Conservation (phyloP, 164 flowering plant genomes). For the Chloranthus sessilifolius region DNA sequence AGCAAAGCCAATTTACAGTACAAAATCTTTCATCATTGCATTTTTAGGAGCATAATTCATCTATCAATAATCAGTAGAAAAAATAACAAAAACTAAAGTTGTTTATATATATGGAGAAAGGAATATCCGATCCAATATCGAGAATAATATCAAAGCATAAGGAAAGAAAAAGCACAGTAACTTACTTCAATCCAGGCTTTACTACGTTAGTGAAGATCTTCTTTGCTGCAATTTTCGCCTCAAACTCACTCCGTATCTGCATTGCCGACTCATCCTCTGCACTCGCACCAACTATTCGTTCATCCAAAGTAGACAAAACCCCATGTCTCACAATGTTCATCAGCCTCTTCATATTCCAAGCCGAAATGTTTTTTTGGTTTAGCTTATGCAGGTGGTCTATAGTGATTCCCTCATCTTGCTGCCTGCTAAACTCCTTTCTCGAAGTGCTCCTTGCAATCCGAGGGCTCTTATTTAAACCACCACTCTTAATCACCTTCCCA, state of each 20-base stretch:
- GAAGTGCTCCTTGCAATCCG: conserved; percentile 19
- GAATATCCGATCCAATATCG: too few species aligned
- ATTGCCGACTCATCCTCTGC: conserved; percentile 31
- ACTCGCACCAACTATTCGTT: conserved; percentile 26
- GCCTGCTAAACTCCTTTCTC: conserved; percentile 12
- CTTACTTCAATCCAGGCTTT: conserved; percentile 42
- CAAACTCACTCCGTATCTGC: conserved; percentile 42
- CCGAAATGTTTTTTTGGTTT: conserved; percentile 57
- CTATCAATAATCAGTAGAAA: too few species aligned
- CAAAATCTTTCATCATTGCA: too few species aligned
- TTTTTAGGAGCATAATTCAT: too few species aligned
- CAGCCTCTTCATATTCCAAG: conserved; percentile 73
- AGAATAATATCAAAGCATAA: too few species aligned
- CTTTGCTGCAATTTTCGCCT: conserved; percentile 55
- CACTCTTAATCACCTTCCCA: conserved; percentile 24
- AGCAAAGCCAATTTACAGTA: too few species aligned
- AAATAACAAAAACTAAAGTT: too few species aligned
- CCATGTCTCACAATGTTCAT: conserved; percentile 48
- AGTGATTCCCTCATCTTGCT: conserved; percentile 32
- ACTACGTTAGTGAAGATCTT: conserved; percentile 52
- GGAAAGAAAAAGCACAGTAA: conserved; percentile 1
- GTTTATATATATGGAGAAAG: too few species aligned
- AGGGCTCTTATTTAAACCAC: conserved; percentile 21
- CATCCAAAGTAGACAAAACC: conserved; percentile 38
- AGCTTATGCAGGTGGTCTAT: conserved; percentile 56